Base-by-base conservation (phyloP, 2,329 filamentous ascomycete species). In the Neofusicoccum ribis region DNA sequence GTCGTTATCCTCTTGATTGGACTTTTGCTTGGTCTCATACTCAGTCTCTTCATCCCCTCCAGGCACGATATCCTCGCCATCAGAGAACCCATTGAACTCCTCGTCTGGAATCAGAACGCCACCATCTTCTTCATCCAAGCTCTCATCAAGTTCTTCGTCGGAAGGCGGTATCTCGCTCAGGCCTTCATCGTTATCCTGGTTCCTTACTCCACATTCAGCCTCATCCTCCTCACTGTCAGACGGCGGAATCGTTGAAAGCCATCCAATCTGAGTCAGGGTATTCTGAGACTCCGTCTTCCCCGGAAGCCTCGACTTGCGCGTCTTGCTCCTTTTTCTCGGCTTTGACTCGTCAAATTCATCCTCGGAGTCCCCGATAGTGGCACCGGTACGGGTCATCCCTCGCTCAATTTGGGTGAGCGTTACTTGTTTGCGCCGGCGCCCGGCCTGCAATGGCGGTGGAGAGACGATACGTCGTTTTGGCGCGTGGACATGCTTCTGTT, bases 191-290 rank as follows among this genome's bases (percentile, higher is more conserved):
- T 20, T 43, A 15, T 41, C 51, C 17, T 50, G 7, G 34, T 27
- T 43, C 31, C 44, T 31, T 31, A 7, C 27, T 31, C 27, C 27
- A 7, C 27, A 31, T 27, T 50, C 0, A 1, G 0, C 41, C 8
- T 56, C 63, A 5, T 65, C 17, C 7, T 65, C 63, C 6, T 65
- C 63, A 17, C 50, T 39, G 17, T 65, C 54, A 6, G 54, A 60
- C 5, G 56, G 46, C 3, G 43, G 46, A 11, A 51, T 46, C 12
- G 41, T 46, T 1, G 46, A 52, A 6, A 61, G 8, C 47, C 47
- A 65, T n/a, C 56, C 63, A 44, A 65, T 65, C 37, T 65, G 63
- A 5, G 63, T 65, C 2, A 65, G 46, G 7, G 63, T 65, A n/a
- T 52, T 60, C 20, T 65, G 63, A 14, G 47, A 56, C 15, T 64